A percentile compares a stretch with the other conserved stretches of the same genome.
Conservation (phyloP, 495 filamentous ascomycete genomes). For the Talaromyces proteolyticus region DNA sequence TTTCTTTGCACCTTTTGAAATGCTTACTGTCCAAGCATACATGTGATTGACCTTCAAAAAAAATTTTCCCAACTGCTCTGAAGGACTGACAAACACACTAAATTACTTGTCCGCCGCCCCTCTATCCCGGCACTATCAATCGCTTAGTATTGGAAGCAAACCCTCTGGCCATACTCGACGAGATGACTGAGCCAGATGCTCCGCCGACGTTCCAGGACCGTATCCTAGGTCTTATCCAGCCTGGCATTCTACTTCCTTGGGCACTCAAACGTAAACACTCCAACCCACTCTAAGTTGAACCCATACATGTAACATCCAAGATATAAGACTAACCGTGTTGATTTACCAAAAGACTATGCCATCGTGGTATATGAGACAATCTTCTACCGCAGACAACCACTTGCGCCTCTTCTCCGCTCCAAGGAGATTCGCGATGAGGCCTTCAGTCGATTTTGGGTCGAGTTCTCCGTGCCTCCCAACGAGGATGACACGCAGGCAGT, state of each 20-base stretch:
- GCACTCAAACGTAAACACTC: not conserved
- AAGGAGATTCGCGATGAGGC: slow-evolving; percentile 31
- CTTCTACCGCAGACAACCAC: slow-evolving; percentile 26
- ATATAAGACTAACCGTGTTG: not conserved
- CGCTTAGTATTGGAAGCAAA: too few species aligned
- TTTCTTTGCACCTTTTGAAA: too few species aligned
- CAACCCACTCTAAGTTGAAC: not conserved
- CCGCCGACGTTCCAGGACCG: not conserved
- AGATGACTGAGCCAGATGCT: not conserved
- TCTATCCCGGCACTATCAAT: too few species aligned
- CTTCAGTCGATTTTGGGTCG: slow-evolving; percentile 38
- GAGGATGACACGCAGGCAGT: slow-evolving; percentile 4
- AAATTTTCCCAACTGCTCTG: too few species aligned
- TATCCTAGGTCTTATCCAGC: not conserved
- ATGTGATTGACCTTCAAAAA: too few species aligned
- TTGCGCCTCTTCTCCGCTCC: slow-evolving; percentile 30
- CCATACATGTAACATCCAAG: not conserved
- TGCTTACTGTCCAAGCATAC: too few species aligned
- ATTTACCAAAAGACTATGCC: slow-evolving; percentile 22
- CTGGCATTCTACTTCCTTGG: not conserved
- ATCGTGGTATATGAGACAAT: slow-evolving; percentile 26
- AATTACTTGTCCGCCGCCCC: too few species aligned
- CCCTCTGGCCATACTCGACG: too few species aligned
- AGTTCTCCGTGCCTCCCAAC: slow-evolving; percentile 18
- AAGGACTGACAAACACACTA: too few species aligned